Evolutionary conservation across 257 asterid genomes (phyloP).

Genomic region (Solanum lycopersicoides): DNA sequence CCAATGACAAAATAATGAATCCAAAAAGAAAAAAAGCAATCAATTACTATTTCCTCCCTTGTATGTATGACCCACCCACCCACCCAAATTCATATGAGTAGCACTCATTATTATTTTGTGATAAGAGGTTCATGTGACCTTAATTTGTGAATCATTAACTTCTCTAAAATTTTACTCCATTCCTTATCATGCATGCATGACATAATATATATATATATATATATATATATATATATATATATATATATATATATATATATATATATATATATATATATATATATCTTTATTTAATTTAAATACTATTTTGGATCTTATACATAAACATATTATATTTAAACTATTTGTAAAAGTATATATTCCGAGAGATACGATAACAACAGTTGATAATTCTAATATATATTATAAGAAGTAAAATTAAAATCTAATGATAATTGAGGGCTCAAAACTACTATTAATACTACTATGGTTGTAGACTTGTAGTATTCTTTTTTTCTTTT

Average conservation of each 20-base stretch:
- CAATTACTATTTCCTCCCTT: background rate
- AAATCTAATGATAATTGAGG: background rate
- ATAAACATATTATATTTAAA: background rate
- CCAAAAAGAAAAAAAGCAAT: background rate
- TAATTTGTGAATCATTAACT: background rate
- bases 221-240: too few relatives aligned
- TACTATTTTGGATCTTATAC: background rate
- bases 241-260: too few relatives aligned
- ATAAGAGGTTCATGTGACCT: too few relatives aligned
- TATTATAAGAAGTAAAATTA: background rate
- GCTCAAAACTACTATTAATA: background rate
- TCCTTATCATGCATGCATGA: background rate
- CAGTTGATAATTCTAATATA: background rate
- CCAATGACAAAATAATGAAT: slow-evolving; percentile 9
- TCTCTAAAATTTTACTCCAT: background rate
- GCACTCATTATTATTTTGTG: too few relatives aligned
- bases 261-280: too few relatives aligned
- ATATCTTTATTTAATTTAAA: background rate
- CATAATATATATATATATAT: too few relatives aligned
- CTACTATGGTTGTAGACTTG: background rate
- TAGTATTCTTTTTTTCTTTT: background rate
- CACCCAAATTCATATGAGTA: background rate
- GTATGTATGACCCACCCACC: background rate
- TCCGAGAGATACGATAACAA: background rate
- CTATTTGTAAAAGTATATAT: background rate